phyloP scores from a whole-genome alignment of 2,329 filamentous ascomycete species.

The Hypomyces perniciosus region DNA sequence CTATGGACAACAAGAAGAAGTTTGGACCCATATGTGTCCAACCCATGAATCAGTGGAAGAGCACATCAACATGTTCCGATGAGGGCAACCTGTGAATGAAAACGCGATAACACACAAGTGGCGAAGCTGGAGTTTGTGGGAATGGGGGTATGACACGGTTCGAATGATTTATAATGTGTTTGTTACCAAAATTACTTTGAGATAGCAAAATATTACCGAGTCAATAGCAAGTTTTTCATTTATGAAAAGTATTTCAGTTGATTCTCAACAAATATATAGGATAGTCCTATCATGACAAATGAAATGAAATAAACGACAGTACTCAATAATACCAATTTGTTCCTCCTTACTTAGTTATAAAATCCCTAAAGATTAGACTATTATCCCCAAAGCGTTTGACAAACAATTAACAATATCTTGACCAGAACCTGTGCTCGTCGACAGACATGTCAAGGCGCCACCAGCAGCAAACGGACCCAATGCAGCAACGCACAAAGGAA shows the following conservation, averaged over 20 bases:
- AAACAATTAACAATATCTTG: not conserved
- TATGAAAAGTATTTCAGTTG: no score
- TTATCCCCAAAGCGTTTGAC: not conserved
- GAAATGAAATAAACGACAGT: not conserved
- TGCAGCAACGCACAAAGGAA: not conserved
- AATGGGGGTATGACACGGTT: not conserved
- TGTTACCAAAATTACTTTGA: no score
- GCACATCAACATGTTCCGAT: slow-evolving; percentile 5
- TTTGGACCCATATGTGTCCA: slow-evolving; percentile 21
- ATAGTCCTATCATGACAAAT: not conserved
- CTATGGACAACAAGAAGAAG: slow-evolving; percentile 17
- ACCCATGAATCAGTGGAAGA: slow-evolving; percentile 6
- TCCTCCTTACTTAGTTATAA: no score
- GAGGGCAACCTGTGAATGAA: not conserved
- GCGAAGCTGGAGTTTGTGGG: not conserved
- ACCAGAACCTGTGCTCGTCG: not conserved
- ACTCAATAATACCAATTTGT: not conserved
- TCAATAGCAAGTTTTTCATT: no score
- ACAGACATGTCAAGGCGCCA: not conserved
- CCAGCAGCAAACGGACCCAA: slow-evolving; percentile 1
- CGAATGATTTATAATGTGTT: no score
- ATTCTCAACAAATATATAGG: no score
- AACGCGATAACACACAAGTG: not conserved
- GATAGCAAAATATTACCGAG: no score
- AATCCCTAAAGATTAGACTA: not conserved